Conservation (phyloP, 2,329 filamentous ascomycete species). For the Zasmidium angulare region DNA sequence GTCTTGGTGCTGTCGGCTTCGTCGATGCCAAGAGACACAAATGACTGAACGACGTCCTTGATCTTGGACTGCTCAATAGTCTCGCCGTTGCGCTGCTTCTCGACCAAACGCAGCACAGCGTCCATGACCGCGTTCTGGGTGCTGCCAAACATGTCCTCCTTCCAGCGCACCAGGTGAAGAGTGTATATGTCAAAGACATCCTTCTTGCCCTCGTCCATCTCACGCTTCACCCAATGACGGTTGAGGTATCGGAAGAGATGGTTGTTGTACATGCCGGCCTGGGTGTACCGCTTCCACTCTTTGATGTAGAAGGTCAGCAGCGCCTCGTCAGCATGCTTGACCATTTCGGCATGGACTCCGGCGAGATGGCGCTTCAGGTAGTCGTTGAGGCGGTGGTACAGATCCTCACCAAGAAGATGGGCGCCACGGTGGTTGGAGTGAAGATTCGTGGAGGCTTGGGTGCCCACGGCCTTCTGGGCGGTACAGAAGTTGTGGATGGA, state of each 20-base stretch:
- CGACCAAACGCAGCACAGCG: slow-evolving; percentile 88
- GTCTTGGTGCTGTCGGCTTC: slow-evolving; percentile 91
- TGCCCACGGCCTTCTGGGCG: slow-evolving; percentile 82
- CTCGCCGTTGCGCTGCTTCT: slow-evolving; percentile 95
- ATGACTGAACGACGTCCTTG: slow-evolving; percentile 94
- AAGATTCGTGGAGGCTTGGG: slow-evolving; percentile 35
- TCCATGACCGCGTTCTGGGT: slow-evolving; percentile 91
- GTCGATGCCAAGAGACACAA: slow-evolving; percentile 88
- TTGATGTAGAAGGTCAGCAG: slow-evolving; percentile 90
- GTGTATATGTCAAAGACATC: slow-evolving; percentile 98
- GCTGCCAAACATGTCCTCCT: slow-evolving; percentile 80
- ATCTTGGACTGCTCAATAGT: slow-evolving; percentile 97
- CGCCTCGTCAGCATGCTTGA: slow-evolving; percentile 82
- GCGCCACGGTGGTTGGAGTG: slow-evolving; percentile 71
- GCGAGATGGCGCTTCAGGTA: slow-evolving; percentile 79
- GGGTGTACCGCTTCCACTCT: slow-evolving; percentile 95
- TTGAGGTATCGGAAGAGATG: slow-evolving; percentile 96
- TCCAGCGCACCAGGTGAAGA: slow-evolving; percentile 92
- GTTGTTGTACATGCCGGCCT: slow-evolving; percentile 94
- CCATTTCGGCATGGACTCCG: slow-evolving; percentile 69
- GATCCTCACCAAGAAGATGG: slow-evolving; percentile 90
- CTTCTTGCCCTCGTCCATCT: slow-evolving; percentile 99
- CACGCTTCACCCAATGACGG: slow-evolving; percentile 96
- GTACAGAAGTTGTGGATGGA: slow-evolving; percentile 99
- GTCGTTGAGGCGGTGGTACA: slow-evolving; percentile 86